Evolutionary conservation across 1,139 yeast genomes (phyloP), one percentile per base, ranked within the genome.

Genomic region (Maudiozyma humilis): DNA sequence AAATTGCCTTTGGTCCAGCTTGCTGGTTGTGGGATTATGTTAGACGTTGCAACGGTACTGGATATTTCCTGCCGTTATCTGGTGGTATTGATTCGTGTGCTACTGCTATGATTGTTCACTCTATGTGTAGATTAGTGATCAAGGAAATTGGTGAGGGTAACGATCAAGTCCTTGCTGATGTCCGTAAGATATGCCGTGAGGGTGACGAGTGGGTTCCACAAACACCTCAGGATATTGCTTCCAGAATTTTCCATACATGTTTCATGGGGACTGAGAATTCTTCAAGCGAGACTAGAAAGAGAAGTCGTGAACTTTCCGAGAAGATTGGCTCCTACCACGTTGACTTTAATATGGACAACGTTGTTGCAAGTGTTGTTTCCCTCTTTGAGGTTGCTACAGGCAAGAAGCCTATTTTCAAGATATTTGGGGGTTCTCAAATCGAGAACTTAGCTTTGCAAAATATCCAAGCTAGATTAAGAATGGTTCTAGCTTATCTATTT

Each of bases 81-180:
- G 99, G 99, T 17, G 99, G 99, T 40, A 89, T 93, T 50, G 99
- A 91, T 62, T 84, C 95, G 20, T 93, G 98, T 69, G 96, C 98
- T 1, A 93, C 98, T 1, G 93, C 97, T 0, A 85, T 85, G 16
- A 88, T 93, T 54, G 95, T 91, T 19, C 86, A 83, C 60, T 85
- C 93, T 44, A 91, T 91, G 98, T 89, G 97, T 62, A 71, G 88
- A 40, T 67, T 89, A 32, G 96, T 89, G 0, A 79, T 77, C 1
- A 67, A 73, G 23, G 89, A 86, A 10, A 75, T 82, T 41, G 58
- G 64, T n/a, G 70, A 72, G 15, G 88, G 88, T 12, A 80, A 85
- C 56, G 52, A 70, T 44, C 88, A 81, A 55, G 97, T 91, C 2
- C 72, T 88, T 46, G 62, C 63, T 14, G 98, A 91, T 65, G 81